A percentile compares a stretch with the other conserved stretches of the same genome.
Conservation (phyloP, 208 protist genomes). For the Trypanosoma lewisi region DNA sequence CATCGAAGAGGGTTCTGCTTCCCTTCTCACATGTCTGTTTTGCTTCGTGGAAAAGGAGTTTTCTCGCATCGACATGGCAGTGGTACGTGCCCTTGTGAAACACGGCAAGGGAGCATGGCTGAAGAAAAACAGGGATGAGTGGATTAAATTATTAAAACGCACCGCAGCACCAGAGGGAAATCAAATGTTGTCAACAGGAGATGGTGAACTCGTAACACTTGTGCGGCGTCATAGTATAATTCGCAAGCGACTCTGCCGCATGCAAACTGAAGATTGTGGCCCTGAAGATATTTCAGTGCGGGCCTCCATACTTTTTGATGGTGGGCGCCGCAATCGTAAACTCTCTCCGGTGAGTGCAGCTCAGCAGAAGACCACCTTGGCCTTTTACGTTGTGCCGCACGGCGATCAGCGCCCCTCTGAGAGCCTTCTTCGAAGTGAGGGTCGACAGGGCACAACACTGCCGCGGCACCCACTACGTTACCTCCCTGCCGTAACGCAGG, state of each 20-base stretch:
- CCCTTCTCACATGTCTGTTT: conserved; percentile 25
- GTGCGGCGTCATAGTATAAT: conserved; percentile 19
- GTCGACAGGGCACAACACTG: background rate
- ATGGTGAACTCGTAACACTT: conserved; percentile 18
- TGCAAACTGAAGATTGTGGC: conserved; percentile 1
- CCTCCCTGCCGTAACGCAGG: conserved; percentile 31
- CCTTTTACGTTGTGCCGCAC: conserved; percentile 23
- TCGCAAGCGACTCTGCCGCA: conserved; percentile 9
- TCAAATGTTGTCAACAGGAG: conserved; percentile 20
- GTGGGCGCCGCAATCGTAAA: background rate
- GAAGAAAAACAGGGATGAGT: conserved; percentile 53
- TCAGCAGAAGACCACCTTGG: background rate
- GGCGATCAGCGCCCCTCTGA: conserved; percentile 20
- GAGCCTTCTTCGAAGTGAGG: conserved; percentile 4
- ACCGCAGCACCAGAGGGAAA: conserved; percentile 1
- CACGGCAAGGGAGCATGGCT: conserved; percentile 48
- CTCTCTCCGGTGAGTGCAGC: background rate
- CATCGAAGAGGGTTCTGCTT: background rate
- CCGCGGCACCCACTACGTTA: conserved; percentile 25
- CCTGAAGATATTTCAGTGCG: background rate
- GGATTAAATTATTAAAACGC: conserved; percentile 29
- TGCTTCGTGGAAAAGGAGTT: conserved; percentile 79
- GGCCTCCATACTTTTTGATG: background rate
- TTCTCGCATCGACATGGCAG: conserved; percentile 51
- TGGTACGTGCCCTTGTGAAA: conserved; percentile 70